A percentile compares a stretch with the other conserved stretches of the same genome.
phyloP scores from a whole-genome alignment of 163 green algal genomes.

The Volvox carteri region DNA sequence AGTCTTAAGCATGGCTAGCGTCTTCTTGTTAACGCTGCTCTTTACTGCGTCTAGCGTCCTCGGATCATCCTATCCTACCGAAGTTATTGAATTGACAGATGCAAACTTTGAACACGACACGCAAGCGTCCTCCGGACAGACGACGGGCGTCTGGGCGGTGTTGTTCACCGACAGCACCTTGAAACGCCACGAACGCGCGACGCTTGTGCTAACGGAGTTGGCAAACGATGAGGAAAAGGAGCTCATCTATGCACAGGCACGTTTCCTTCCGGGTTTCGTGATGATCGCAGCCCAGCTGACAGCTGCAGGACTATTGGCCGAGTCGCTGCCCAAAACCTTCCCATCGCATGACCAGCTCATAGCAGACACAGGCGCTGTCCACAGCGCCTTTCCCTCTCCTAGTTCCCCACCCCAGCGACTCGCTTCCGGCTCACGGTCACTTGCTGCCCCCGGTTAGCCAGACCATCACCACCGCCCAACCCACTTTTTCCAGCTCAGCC shows the following conservation, averaged over 20 bases:
- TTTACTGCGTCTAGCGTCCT: not conserved
- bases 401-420: too few species aligned
- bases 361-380: too few species aligned
- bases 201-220: not conserved
- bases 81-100: slow-evolving; percentile 26
- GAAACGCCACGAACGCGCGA: not conserved
- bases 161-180: slow-evolving; percentile 29
- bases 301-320: too few species aligned
- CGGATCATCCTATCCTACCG: not conserved
- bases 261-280: too few species aligned
- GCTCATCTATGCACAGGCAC: slow-evolving; percentile 37
- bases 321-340: too few species aligned
- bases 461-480: too few species aligned
- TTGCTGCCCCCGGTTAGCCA: too few species aligned
- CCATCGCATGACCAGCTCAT: too few species aligned
- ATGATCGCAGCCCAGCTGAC: too few species aligned
- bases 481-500: too few species aligned
- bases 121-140: slow-evolving; percentile 52
- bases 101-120: slow-evolving; percentile 60
- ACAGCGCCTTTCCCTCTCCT: too few species aligned
- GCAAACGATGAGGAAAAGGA: slow-evolving; percentile 58
- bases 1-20: not conserved
- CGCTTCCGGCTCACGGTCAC: too few species aligned
- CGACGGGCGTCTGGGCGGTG: slow-evolving; percentile 51
- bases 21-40: not conserved